Conservation (phyloP, 2,329 filamentous ascomycete species). For the Cercospora sp. region DNA sequence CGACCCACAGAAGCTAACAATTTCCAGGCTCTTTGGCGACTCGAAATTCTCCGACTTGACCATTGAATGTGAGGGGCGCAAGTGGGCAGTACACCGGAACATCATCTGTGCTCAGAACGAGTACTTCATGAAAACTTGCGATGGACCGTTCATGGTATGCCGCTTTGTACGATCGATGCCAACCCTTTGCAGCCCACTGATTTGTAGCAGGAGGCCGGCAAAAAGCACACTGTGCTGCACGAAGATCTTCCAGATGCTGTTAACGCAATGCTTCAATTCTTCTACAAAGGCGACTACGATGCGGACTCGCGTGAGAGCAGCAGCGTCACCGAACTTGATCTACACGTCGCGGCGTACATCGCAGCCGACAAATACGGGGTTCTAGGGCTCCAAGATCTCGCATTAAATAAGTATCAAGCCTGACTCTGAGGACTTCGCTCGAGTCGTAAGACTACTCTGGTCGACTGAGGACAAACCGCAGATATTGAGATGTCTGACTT, state of each 20-base stretch:
- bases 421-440: not conserved
- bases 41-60: constrained; percentile 27
- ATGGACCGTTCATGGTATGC: constrained; percentile 22
- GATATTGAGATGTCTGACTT: not conserved
- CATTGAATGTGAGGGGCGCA: constrained; percentile 25
- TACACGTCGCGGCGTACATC: constrained; percentile 1
- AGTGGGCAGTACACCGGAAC: constrained; percentile 28
- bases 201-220: not conserved
- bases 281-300: constrained; percentile 6
- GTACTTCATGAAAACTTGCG: constrained; percentile 29
- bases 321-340: not conserved
- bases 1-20: not conserved
- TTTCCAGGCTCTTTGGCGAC: not conserved
- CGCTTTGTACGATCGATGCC: no score
- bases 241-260: not conserved
- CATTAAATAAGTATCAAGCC: not conserved
- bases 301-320: no score
- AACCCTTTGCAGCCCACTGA: no score
- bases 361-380: constrained; percentile 15
- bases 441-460: not conserved
- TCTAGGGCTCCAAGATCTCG: not conserved
- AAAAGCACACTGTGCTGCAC: not conserved
- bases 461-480: not conserved
- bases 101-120: constrained; percentile 31
- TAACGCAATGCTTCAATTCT: not conserved